Conservation (phyloP, 2,329 filamentous ascomycete species). For the Colletotrichum horii region DNA sequence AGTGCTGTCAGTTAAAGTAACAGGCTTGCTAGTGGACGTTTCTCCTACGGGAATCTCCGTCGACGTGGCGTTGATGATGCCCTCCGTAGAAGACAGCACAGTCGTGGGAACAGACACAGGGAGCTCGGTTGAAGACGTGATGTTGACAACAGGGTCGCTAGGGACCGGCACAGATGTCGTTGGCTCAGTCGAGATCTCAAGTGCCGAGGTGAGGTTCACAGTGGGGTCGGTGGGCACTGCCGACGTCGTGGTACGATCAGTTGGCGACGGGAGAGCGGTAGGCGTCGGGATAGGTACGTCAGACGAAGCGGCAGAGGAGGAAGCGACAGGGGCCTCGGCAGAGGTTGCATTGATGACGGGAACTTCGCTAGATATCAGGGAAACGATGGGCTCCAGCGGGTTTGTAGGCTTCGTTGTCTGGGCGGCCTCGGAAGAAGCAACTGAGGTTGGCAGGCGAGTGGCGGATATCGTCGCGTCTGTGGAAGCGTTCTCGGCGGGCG, state of each 20-base stretch:
- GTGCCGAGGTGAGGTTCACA: background rate
- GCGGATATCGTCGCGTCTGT: background rate
- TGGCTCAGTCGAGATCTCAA: background rate
- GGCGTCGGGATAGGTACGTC: constrained; percentile 9
- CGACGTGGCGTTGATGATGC: constrained; percentile 1
- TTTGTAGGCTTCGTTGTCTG: constrained; percentile 3
- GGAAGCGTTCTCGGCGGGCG: background rate
- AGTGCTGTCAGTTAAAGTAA: background rate
- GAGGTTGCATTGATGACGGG: constrained; percentile 10
- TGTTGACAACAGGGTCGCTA: constrained; percentile 7
- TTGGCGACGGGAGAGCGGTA: constrained; percentile 6
- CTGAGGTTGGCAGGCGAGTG: background rate
- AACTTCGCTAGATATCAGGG: constrained; percentile 11
- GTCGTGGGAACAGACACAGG: background rate
- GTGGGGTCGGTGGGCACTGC: background rate
- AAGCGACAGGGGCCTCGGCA: background rate
- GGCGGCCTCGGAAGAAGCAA: background rate
- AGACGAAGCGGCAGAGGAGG: background rate
- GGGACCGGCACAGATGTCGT: background rate
- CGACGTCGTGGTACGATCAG: constrained; percentile 14
- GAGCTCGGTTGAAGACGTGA: constrained; percentile 9
- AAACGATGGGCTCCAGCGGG: constrained; percentile 17
- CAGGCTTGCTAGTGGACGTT: constrained; percentile 2
- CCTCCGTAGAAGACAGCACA: background rate
- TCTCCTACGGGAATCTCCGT: background rate